Evolutionary conservation across 768 basidiomycete genomes (phyloP), one percentile per base, ranked within the genome.

Genomic region (Tricholomella constricta): DNA sequence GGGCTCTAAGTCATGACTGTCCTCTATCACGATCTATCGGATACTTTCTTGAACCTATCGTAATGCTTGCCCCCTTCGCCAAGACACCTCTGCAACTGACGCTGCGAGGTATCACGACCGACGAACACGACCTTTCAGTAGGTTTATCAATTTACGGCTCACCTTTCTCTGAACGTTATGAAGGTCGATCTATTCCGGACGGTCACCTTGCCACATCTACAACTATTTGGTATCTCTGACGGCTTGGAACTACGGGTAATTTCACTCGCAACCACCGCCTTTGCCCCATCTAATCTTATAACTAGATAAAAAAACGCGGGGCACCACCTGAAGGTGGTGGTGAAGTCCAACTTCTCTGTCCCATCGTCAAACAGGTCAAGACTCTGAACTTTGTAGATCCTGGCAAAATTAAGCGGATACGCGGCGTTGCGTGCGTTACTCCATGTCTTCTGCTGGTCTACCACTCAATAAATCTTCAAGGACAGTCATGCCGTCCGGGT

Each of bases 401-500:
- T 17, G 97, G 97, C 4, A 91, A 88, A 71, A 86, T 99, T 52
- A 93, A 91, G 69, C 85, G 94, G 57, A 97, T 99, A 70, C 82
- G 97, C 45, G 97, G 97, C 31, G 88, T 98, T 34, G 89, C 97
- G 92, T 97, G 65, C 62, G 94, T 82, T 10, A 56, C 35, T 38
- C 19, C 5, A 27, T 56, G 17, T 26, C 26, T 50, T 29, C 7
- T 34, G 41, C 9, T 3, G 40, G 44, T 17, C 12, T 8, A 42
- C 3, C 15, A 22, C 9, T 17, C 36, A 14, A 47, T 23, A 14
- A 31, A 32, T n/a, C 8, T 44, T 22, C 31, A 11, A 23, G 48
- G 34, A 12, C 62, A 97, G 94, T 6, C 95, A 98, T 71, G 92
- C 94, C 2, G 96, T 98, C 23, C 89, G 97, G 35, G 94, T 98